Conservation (phyloP, 768 basidiomycete species). For the Pulveroboletus sp. region DNA sequence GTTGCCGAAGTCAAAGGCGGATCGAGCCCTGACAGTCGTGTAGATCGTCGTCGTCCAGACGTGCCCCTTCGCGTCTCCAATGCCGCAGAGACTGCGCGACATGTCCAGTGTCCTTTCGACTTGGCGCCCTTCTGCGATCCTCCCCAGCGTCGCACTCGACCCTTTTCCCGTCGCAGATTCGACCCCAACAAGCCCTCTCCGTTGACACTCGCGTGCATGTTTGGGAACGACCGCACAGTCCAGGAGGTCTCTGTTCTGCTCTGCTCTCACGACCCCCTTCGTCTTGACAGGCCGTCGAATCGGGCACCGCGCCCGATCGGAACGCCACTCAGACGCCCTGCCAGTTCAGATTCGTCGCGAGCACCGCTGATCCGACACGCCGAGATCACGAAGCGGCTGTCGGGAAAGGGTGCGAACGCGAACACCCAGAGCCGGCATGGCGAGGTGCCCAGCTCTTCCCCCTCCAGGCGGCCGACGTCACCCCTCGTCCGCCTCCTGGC, state of each 20-base stretch:
- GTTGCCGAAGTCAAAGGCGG: no score
- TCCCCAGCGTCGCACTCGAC: no score
- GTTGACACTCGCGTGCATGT: slow-evolving; percentile 25
- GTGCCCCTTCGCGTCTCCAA: no score
- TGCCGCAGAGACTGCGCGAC: no score
- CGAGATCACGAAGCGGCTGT: slow-evolving; percentile 35
- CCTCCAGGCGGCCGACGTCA: slow-evolving; percentile 31
- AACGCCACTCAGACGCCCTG: slow-evolving; percentile 39
- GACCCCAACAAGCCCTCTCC: slow-evolving; percentile 16
- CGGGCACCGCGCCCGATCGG: slow-evolving; percentile 35
- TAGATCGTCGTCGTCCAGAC: no score
- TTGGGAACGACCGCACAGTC: slow-evolving; percentile 17
- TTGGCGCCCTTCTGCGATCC: no score
- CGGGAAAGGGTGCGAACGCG: slow-evolving; percentile 45
- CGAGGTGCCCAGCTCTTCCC: slow-evolving; percentile 37
- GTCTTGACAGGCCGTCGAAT: slow-evolving; percentile 17
- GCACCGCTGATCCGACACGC: slow-evolving; percentile 23
- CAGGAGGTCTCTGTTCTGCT: slow-evolving; percentile 20
- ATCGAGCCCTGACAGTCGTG: no score
- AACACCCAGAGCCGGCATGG: slow-evolving; percentile 49
- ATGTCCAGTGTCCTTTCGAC: no score
- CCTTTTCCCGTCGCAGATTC: background rate
- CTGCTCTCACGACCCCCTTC: background rate
- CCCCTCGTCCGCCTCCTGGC: slow-evolving; percentile 41
- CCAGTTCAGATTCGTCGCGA: slow-evolving; percentile 38